Percentiles rank a stretch among this genome's conserved stretches.
phyloP scores from a whole-genome alignment of 2,329 filamentous ascomycete species.

The Diaporthe sp. region DNA sequence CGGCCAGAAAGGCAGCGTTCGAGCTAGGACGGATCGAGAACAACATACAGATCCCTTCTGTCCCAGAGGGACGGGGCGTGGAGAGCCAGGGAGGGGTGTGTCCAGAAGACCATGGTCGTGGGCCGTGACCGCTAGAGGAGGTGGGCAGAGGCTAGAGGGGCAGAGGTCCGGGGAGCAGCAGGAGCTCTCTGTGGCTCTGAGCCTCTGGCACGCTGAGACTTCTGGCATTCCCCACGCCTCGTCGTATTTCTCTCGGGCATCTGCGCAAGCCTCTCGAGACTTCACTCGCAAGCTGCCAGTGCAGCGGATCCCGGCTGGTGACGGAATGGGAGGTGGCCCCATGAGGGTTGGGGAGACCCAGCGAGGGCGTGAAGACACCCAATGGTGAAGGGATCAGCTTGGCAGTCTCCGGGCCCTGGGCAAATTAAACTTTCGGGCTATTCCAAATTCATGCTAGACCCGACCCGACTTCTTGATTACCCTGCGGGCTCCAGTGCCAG shows the following conservation, averaged over 20 bases:
- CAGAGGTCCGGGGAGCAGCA: slow-evolving; percentile 24
- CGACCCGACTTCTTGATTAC: slow-evolving; percentile 27
- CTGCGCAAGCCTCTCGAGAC: slow-evolving; percentile 24
- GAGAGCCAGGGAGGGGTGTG: slow-evolving; percentile 12
- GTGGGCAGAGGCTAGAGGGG: slow-evolving; percentile 16
- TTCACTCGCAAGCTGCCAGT: slow-evolving; percentile 23
- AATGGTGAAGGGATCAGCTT: slow-evolving; percentile 31
- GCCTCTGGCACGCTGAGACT: slow-evolving; percentile 17
- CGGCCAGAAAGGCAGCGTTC: slow-evolving; percentile 13
- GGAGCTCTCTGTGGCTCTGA: slow-evolving; percentile 19
- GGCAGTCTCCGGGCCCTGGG: slow-evolving; percentile 22
- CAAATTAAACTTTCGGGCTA: slow-evolving; percentile 32
- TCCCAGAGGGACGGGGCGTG: slow-evolving; percentile 17
- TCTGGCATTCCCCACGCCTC: slow-evolving; percentile 21
- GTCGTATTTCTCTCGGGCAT: slow-evolving; percentile 21
- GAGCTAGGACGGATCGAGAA: slow-evolving; percentile 30
- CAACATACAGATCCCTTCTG: slow-evolving; percentile 29
- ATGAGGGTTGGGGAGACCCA: slow-evolving; percentile 27
- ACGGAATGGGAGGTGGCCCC: slow-evolving; percentile 23
- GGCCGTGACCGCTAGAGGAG: slow-evolving; percentile 19
- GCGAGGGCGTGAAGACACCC: slow-evolving; percentile 24
- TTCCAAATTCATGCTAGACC: slow-evolving; percentile 24
- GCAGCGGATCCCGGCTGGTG: slow-evolving; percentile 33
- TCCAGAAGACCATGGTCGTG: background rate
- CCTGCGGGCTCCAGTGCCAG: slow-evolving; percentile 21